These are phyloP conservation scores for Chlorella sp. DNA, from an alignment of 139 green algal genomes.

Conservation along the genomic window DNA sequence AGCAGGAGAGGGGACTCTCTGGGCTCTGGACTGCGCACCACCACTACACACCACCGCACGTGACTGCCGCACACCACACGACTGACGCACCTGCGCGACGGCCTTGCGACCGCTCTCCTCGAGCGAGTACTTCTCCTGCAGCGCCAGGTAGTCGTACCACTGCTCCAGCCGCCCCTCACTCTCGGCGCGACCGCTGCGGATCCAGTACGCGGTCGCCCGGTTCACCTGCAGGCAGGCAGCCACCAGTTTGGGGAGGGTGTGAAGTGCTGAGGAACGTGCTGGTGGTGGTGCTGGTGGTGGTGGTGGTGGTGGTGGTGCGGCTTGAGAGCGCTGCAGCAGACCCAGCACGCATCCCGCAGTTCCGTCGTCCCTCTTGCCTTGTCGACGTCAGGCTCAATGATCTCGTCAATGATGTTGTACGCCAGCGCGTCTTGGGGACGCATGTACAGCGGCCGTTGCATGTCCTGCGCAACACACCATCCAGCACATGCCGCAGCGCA, in stretches of 20 bases:
- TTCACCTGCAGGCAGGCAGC: conserved; percentile 1
- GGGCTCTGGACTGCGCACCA: too few relatives aligned
- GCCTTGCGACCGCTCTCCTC: background rate
- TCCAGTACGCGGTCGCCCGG: conserved; percentile 40
- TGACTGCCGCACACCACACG: too few relatives aligned
- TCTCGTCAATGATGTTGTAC: conserved; percentile 89
- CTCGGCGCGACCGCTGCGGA: conserved; percentile 41
- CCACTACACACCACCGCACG: too few relatives aligned
- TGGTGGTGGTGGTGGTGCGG: too few relatives aligned
- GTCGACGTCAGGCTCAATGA: conserved; percentile 62
- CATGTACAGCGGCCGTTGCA: conserved; percentile 96
- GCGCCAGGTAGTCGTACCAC: conserved; percentile 46
- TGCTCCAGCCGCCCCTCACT: conserved; percentile 49
- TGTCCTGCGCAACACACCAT: conserved; percentile 62
- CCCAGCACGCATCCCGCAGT: too few relatives aligned
- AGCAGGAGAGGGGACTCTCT: too few relatives aligned
- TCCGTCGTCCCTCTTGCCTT: conserved; percentile 20
- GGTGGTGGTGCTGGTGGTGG: too few relatives aligned
- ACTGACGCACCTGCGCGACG: background rate
- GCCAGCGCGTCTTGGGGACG: conserved; percentile 80
- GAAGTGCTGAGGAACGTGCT: too few relatives aligned
- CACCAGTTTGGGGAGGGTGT: too few relatives aligned
- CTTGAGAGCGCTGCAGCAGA: too few relatives aligned
- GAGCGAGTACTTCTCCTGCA: conserved; percentile 50
- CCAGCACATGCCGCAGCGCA: too few relatives aligned